A percentile compares a stretch with the other conserved stretches of the same genome.
These are phyloP conservation scores for Acer negundo DNA, from an alignment of 345 rosid species.

Conservation along the genomic window DNA sequence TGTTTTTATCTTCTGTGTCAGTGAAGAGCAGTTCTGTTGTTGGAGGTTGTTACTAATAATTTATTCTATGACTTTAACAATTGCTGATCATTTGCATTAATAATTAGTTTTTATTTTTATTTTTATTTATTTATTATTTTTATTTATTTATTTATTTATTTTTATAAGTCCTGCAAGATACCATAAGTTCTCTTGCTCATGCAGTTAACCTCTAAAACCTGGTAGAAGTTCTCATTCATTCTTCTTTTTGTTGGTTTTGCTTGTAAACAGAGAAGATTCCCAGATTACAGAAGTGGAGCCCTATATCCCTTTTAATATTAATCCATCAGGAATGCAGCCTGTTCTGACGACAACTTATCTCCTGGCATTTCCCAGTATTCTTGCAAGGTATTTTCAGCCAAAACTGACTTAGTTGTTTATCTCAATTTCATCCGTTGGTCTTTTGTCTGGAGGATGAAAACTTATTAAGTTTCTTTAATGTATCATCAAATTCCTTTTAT, in stretches of 20 bases:
- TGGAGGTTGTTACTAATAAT: not conserved
- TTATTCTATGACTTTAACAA: constrained; percentile 10
- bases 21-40: constrained; percentile 1
- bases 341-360: constrained; percentile 88
- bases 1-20: not conserved
- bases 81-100: constrained; percentile 8
- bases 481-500: not conserved
- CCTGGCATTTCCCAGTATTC: constrained; percentile 85
- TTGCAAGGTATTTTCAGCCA: constrained; percentile 64
- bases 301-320: constrained; percentile 89
- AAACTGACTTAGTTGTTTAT: not conserved
- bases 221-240: constrained; percentile 3
- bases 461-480: not conserved
- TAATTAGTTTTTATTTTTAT: not conserved
- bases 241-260: constrained; percentile 24
- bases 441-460: constrained; percentile 10
- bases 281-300: constrained; percentile 95
- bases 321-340: constrained; percentile 99
- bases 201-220: constrained; percentile 17
- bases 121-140: no score
- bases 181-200: not conserved
- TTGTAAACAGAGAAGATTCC: constrained; percentile 72
- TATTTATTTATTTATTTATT: no score
- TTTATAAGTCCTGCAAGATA: not conserved
- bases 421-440: constrained; percentile 5